Evolutionary conservation across 2,329 filamentous ascomycete genomes (phyloP), one percentile per base, ranked within the genome.

Genomic region (Sclerotinia sclerotiorum): DNA sequence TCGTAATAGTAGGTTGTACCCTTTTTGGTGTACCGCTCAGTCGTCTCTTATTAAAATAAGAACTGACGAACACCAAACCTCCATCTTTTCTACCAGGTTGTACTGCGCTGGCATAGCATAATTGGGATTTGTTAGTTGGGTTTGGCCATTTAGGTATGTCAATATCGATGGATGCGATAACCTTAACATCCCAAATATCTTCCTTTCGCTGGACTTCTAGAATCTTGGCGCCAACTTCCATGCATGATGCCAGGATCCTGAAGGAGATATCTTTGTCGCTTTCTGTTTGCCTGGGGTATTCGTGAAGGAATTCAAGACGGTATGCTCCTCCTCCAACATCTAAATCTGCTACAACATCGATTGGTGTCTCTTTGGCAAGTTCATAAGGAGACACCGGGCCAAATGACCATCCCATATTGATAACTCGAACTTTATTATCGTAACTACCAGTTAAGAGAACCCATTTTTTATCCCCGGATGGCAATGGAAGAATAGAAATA

Each of bases 51-150:
- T 56, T 62, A 2, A 67, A 67, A 62, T 60, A 67, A 24, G 65
- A 67, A 46, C 65, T 67, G 5, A 46, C 24, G 21, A 67, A 62
- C 5, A 17, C 39, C 27, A 15, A 29, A 15, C 62, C 73, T 21
- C 75, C 60, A 61, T 24, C 44, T 42, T 29, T 54, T 10, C 15
- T 75, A 1, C 13, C 39, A 44, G 83, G 83, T 72, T 85, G 83
- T 69, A 88, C 85, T 79, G 94, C 93, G 74, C 90, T 92, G 8
- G 90, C 94, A 78, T 98, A 98, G 75, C 97, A 97, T 92, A 98
- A 83, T 77, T 97, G 93, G 76, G 94, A 91, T 73, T 92, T 90
- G 74, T 97, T 97, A 64, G 84, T 85, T 0, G 85, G 48, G 24
- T 72, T 71, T 49, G 29, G 24, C 27, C 52, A 65, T 55, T 29